Conservation (phyloP, 371 early-diverging fungal species). For the Capillidium rhysosporum region DNA sequence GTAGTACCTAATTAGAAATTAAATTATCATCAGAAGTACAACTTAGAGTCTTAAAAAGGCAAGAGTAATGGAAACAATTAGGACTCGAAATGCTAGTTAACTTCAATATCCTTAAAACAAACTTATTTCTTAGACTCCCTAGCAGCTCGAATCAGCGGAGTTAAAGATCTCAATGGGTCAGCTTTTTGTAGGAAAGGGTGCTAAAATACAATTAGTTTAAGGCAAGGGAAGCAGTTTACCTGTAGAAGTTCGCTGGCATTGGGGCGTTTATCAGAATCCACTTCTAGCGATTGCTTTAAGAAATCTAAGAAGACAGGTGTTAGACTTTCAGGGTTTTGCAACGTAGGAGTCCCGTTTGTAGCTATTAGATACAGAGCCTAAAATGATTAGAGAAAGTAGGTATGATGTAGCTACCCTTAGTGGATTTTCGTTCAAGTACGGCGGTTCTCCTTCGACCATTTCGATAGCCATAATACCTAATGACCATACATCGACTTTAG, state of each 20-base stretch:
- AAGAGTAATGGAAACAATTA: no score
- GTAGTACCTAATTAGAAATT: no score
- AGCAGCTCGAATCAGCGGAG: slow-evolving; percentile 75
- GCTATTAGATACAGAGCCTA: slow-evolving; percentile 85
- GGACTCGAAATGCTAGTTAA: no score
- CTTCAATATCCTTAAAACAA: no score
- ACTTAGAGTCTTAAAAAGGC: no score
- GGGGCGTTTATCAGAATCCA: slow-evolving; percentile 69
- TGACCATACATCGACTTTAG: slow-evolving; percentile 94
- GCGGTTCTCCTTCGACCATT: slow-evolving; percentile 84
- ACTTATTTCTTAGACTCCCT: slow-evolving; percentile 22
- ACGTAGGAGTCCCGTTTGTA: slow-evolving; percentile 83
- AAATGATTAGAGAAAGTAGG: not conserved
- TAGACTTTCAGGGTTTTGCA: slow-evolving; percentile 74
- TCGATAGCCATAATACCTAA: slow-evolving; percentile 92
- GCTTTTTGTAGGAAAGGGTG: slow-evolving; percentile 81
- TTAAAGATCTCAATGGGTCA: slow-evolving; percentile 64
- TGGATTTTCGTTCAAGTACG: slow-evolving; percentile 85
- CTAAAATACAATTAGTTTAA: slow-evolving; percentile 11
- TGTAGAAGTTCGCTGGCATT: slow-evolving; percentile 54
- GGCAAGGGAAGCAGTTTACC: slow-evolving; percentile 8
- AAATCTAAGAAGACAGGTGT: slow-evolving; percentile 66
- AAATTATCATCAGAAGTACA: no score
- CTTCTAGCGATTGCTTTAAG: slow-evolving; percentile 58
- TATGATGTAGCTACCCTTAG: slow-evolving; percentile 23